These are phyloP conservation scores for Cladobotryum mycophilum DNA, from an alignment of 2,329 filamentous ascomycete species.

Conservation along the genomic window DNA sequence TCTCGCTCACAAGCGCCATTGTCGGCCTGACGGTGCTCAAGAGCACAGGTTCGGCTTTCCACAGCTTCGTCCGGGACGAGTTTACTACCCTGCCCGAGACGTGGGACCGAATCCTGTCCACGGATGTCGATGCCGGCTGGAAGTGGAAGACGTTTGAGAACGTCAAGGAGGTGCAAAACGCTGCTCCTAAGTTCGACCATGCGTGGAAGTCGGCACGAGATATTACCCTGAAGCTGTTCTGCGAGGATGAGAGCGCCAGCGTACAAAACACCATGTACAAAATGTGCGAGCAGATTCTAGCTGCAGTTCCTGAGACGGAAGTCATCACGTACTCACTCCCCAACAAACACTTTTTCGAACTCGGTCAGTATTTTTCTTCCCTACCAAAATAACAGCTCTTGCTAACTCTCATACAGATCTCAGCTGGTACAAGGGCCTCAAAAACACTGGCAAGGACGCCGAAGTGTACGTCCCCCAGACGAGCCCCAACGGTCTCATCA, in stretches of 20 bases:
- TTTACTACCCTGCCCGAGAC: conserved; percentile 87
- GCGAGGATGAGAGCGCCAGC: conserved; percentile 81
- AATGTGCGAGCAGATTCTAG: conserved; percentile 86
- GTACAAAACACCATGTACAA: conserved; percentile 99
- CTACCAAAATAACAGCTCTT: neutral
- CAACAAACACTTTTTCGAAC: conserved; percentile 99
- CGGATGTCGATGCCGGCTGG: conserved; percentile 84
- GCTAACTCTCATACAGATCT: conserved; percentile 54
- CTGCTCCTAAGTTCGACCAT: conserved; percentile 63
- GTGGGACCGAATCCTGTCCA: conserved; percentile 93
- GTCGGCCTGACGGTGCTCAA: conserved; percentile 83
- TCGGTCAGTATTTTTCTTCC: conserved; percentile 54
- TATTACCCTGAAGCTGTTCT: conserved; percentile 89
- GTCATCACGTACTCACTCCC: conserved; percentile 78
- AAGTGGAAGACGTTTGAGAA: conserved; percentile 68
- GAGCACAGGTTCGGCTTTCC: conserved; percentile 93
- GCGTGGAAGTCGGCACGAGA: conserved; percentile 72
- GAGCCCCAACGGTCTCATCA: conserved; percentile 90
- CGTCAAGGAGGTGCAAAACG: conserved; percentile 60
- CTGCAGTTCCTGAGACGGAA: conserved; percentile 62
- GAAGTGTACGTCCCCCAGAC: conserved; percentile 94
- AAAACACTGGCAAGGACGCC: conserved; percentile 93
- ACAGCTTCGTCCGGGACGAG: conserved; percentile 88
- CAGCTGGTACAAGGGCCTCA: conserved; percentile 90
- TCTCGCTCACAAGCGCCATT: conserved; percentile 72